These are phyloP conservation scores for Trichophyton verrucosum DNA, from an alignment of 2,329 filamentous ascomycete species.

Conservation along the genomic window DNA sequence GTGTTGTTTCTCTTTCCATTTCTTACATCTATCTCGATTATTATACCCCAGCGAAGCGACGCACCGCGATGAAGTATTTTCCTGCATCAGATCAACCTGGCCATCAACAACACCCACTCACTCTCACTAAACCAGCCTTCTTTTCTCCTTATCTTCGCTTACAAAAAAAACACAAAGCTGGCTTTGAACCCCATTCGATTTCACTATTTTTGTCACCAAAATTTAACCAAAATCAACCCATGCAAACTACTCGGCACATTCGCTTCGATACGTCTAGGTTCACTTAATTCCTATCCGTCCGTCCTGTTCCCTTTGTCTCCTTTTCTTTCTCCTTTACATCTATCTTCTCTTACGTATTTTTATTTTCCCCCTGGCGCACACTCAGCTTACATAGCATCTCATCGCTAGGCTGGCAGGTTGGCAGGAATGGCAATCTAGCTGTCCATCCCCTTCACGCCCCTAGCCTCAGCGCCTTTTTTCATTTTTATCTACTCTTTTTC, in stretches of 20 bases:
- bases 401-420: background rate
- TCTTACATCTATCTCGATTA: background rate
- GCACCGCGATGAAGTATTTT: background rate
- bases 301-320: slow-evolving; percentile 10
- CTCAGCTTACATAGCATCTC: background rate
- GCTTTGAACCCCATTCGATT: background rate
- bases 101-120: background rate
- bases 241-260: slow-evolving; percentile 8
- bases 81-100: background rate
- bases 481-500: background rate
- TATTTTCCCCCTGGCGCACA: background rate
- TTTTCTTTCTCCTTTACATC: background rate
- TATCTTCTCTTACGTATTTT: background rate
- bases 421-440: background rate
- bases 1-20: background rate
- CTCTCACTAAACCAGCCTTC: background rate
- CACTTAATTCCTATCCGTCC: slow-evolving; percentile 10
- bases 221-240: background rate
- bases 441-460: too few species aligned
- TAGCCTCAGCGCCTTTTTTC: too few species aligned
- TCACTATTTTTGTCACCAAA: background rate
- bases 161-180: background rate
- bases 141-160: background rate
- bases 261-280: slow-evolving; percentile 6
- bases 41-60: slow-evolving; percentile 2